Conservation (phyloP, 1,139 yeast genomes). For the Suhomyces anneliseae region DNA sequence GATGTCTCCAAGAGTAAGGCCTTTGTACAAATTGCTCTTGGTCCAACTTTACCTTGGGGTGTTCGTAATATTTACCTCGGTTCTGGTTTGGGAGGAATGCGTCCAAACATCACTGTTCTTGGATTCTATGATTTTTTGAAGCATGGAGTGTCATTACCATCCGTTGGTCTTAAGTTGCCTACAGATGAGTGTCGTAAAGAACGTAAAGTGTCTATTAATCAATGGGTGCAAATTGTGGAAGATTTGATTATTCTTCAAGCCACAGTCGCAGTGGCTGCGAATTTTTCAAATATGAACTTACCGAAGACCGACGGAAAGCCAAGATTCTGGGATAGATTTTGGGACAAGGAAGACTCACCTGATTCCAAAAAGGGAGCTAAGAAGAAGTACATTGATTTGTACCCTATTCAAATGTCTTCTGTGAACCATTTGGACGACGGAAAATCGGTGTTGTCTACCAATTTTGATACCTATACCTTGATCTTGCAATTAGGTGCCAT, state of each 20-base stretch:
- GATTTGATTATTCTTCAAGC: slow-evolving; percentile 91
- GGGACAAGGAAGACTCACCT: slow-evolving; percentile 6
- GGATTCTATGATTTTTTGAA: slow-evolving; percentile 74
- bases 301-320: slow-evolving; percentile 41
- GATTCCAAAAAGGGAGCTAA: slow-evolving; percentile 18
- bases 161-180: slow-evolving; percentile 47
- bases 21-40: slow-evolving; percentile 87
- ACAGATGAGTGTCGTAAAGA: slow-evolving; percentile 81
- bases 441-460: slow-evolving; percentile 73
- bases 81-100: slow-evolving; percentile 96
- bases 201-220: slow-evolving; percentile 63
- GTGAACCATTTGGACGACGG: slow-evolving; percentile 66
- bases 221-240: slow-evolving; percentile 92
- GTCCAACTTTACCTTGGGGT: slow-evolving; percentile 94
- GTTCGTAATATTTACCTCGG: slow-evolving; percentile 88
- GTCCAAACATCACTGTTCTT: slow-evolving; percentile 87
- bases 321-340: slow-evolving; percentile 18
- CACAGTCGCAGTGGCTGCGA: slow-evolving; percentile 91
- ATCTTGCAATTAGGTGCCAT: slow-evolving; percentile 93
- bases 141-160: slow-evolving; percentile 38
- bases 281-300: slow-evolving; percentile 61
- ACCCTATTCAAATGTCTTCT: slow-evolving; percentile 96
- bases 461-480: slow-evolving; percentile 91
- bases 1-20: slow-evolving; percentile 82
- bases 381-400: slow-evolving; percentile 72